phyloP scores from a whole-genome alignment of 2,329 filamentous ascomycete species.

The Fusarium falciforme region DNA sequence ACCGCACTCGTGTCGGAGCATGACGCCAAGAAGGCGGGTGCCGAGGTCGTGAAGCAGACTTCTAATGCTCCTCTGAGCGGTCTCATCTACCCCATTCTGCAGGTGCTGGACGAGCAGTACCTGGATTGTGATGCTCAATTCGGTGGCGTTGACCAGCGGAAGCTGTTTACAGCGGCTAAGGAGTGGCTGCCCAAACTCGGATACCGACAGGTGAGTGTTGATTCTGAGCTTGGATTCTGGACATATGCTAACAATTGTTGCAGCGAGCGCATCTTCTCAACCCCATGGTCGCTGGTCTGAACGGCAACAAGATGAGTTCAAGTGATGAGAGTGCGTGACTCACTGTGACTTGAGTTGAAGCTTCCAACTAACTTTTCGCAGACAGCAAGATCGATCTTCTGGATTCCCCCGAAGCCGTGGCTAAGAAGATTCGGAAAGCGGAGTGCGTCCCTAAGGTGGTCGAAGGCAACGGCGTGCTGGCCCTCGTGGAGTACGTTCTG shows the following conservation, averaged over 20 bases:
- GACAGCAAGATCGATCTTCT: conserved; percentile 96
- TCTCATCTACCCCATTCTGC: conserved; percentile 66
- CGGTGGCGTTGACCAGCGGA: conserved; percentile 85
- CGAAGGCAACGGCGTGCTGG: conserved; percentile 87
- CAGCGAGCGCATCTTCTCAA: conserved; percentile 59
- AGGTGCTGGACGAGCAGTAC: conserved; percentile 91
- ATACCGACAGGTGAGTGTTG: conserved; percentile 70
- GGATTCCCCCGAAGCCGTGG: conserved; percentile 78
- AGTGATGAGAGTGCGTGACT: conserved; percentile 68
- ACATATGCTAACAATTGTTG: conserved; percentile 7
- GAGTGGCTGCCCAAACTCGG: conserved; percentile 88
- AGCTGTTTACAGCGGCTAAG: conserved; percentile 87
- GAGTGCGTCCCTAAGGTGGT: conserved; percentile 79
- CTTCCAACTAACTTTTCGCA: conserved; percentile 36
- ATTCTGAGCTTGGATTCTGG: too few species aligned
- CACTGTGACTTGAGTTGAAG: not conserved
- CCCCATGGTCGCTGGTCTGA: conserved; percentile 89
- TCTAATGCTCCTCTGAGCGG: conserved; percentile 75
- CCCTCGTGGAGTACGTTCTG: conserved; percentile 88
- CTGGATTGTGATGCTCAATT: conserved; percentile 90
- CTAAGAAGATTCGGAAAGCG: conserved; percentile 89
- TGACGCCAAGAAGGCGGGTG: conserved; percentile 89
- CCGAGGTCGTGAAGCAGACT: conserved; percentile 94
- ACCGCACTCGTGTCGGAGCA: conserved; percentile 77
- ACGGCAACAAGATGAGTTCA: conserved; percentile 88